Evolutionary conservation across 2,329 filamentous ascomycete genomes (phyloP).

Genomic region (Ascochyta fabae): DNA sequence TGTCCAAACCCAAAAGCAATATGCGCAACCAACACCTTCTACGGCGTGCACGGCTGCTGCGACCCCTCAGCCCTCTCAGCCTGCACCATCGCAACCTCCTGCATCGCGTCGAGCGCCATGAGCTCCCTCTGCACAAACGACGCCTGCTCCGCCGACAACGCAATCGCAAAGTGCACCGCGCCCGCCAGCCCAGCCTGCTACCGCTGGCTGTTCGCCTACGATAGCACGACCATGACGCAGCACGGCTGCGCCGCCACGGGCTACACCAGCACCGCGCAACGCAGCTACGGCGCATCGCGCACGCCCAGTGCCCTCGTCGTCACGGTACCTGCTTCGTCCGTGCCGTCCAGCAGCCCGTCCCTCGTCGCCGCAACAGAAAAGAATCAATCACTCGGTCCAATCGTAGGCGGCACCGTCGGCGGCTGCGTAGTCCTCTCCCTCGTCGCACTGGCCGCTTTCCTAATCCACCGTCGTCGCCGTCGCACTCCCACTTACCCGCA

Average conservation of each 20-base stretch:
- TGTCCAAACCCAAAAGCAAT: constrained; percentile 32
- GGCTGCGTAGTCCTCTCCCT: constrained; percentile 35
- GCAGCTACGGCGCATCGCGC: constrained; percentile 13
- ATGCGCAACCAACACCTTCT: constrained; percentile 44
- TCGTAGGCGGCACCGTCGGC: constrained; percentile 44
- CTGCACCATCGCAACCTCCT: constrained; percentile 42
- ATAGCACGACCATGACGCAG: constrained; percentile 36
- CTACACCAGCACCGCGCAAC: constrained; percentile 28
- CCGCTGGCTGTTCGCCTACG: constrained; percentile 37
- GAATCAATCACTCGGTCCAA: constrained; percentile 33
- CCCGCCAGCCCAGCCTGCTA: constrained; percentile 34
- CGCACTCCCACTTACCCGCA: background rate
- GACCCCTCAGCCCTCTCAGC: constrained; percentile 23
- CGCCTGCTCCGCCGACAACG: constrained; percentile 31
- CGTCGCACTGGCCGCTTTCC: constrained; percentile 30
- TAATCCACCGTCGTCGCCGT: constrained; percentile 25
- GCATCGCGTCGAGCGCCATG: constrained; percentile 35
- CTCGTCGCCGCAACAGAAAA: constrained; percentile 2
- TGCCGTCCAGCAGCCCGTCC: constrained; percentile 1
- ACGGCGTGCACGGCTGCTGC: constrained; percentile 46
- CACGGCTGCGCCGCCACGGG: constrained; percentile 35
- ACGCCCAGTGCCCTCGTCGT: constrained; percentile 3
- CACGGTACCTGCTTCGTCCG: constrained; percentile 2
- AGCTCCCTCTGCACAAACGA: constrained; percentile 35
- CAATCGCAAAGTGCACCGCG: constrained; percentile 40